phyloP scores from a whole-genome alignment of 306 rosid genomes.

The Vigna angularis region DNA sequence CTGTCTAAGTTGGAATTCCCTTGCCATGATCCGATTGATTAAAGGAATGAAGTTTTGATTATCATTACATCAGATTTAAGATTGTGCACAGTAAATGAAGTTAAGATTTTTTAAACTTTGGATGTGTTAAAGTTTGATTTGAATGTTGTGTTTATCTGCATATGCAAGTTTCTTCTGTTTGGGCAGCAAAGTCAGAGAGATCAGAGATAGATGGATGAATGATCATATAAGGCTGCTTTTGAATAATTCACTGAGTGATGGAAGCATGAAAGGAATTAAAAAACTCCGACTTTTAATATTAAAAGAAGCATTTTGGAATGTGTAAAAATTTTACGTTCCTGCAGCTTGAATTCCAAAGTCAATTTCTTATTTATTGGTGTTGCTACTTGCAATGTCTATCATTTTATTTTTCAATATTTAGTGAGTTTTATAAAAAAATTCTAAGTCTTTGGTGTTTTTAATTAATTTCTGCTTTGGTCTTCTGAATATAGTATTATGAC shows the following conservation, averaged over 20 bases:
- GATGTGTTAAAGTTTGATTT: background rate
- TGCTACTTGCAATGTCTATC: no score
- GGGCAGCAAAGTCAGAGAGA: background rate
- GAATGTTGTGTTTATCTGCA: background rate
- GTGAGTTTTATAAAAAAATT: no score
- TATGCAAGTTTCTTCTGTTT: background rate
- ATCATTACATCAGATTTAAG: background rate
- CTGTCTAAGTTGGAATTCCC: background rate
- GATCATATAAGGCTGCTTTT: background rate
- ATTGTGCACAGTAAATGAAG: background rate
- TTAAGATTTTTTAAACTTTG: background rate
- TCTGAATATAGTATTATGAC: no score
- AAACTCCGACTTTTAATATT: background rate
- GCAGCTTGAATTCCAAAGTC: no score
- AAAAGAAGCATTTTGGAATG: no score
- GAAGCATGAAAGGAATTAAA: background rate
- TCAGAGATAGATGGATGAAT: background rate
- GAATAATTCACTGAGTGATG: background rate
- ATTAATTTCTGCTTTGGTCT: no score
- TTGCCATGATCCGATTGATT: conserved; percentile 6
- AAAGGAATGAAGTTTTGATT: background rate
- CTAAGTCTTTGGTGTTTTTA: no score
- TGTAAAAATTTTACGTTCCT: no score
- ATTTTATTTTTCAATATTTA: no score
- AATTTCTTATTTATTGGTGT: no score